Percentiles rank a stretch among this genome's conserved stretches.
Evolutionary conservation across 306 rosid genomes (phyloP).

Genomic region (Casuarina glauca): DNA sequence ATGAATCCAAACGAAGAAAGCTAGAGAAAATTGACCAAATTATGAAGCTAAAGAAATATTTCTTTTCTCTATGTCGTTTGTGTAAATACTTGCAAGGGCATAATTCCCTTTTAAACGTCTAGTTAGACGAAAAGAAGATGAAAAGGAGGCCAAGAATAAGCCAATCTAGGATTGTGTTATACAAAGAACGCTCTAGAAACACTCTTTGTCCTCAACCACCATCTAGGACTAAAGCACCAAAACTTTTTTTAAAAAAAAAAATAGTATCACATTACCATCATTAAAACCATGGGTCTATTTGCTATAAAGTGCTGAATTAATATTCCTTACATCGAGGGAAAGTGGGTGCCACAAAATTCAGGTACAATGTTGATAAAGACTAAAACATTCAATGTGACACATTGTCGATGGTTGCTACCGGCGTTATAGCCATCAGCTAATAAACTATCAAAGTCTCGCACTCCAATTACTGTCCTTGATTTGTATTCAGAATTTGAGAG

Average conservation of each 20-base stretch:
- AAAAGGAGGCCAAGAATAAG: no score
- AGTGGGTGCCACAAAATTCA: constrained; percentile 10
- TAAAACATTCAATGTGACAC: constrained; percentile 3
- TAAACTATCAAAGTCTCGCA: constrained; percentile 3
- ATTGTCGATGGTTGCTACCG: background rate
- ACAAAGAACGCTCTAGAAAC: no score
- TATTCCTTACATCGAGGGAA: constrained; percentile 1
- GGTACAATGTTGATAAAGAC: background rate
- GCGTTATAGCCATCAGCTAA: constrained; percentile 2
- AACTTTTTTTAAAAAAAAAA: background rate
- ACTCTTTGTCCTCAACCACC: no score
- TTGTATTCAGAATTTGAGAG: background rate
- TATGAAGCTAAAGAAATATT: no score
- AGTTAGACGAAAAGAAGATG: no score
- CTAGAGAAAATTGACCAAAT: no score
- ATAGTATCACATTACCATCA: background rate
- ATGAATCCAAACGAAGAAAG: no score
- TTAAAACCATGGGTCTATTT: background rate
- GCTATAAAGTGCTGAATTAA: background rate
- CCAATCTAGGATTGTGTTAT: no score
- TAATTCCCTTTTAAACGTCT: no score
- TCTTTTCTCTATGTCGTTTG: no score
- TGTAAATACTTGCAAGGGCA: no score
- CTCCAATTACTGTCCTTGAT: constrained; percentile 3
- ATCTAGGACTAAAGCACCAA: no score